Base-by-base conservation (phyloP, 2,329 filamentous ascomycete genomes). In the Cladophialophora yegresii region DNA sequence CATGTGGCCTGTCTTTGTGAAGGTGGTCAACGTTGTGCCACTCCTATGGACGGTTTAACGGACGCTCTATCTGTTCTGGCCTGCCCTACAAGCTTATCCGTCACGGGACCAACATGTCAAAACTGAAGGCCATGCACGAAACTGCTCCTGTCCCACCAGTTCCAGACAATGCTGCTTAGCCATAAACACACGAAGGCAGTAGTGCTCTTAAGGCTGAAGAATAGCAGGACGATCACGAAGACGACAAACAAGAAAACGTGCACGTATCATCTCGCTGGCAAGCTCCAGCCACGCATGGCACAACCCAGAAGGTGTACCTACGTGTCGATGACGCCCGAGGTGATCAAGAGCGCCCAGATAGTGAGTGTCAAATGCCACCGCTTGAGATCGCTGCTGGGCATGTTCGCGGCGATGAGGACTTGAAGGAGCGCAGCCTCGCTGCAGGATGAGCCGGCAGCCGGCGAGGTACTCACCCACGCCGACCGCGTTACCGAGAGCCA, bases 401-500 rank as follows among this genome's bases (percentile, higher is more conserved):
- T 73, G 54, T 76, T 74, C 3, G 72, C 67, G 10, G 70, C 71
- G 13, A 73, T 73, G 13, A 78, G 59, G 8, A 72, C 73, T 45
- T 76, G 75, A 67, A 77, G 73, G 28, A 75, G 74, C 1, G 74
- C 73, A 1, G 74, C 75, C 2, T 70, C 72, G 64, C 76, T 78
- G 20, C 74, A 72, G 16, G 73, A 72, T n/a, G 73, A 73, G 1
- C 75, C 73, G 2, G 76, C 71, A n/a, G n/a, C n/a, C n/a, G n/a
- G n/a, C 8, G 73, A 69, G 2, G 74, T 53, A 1, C 63, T 65
- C 10, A 79, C 72, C 74, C 78, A 80, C 36, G 74, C 76, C 53
- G 77, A 75, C 77, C 77, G 79, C 1, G 77, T 80, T 7, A 78
- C 70, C 77, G n/a, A n/a, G n/a, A n/a, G n/a, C n/a, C 77, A 80